A percentile compares a stretch with the other conserved stretches of the same genome.
Conservation (phyloP, 2,329 filamentous ascomycete genomes). For the Venturia carpophila region DNA sequence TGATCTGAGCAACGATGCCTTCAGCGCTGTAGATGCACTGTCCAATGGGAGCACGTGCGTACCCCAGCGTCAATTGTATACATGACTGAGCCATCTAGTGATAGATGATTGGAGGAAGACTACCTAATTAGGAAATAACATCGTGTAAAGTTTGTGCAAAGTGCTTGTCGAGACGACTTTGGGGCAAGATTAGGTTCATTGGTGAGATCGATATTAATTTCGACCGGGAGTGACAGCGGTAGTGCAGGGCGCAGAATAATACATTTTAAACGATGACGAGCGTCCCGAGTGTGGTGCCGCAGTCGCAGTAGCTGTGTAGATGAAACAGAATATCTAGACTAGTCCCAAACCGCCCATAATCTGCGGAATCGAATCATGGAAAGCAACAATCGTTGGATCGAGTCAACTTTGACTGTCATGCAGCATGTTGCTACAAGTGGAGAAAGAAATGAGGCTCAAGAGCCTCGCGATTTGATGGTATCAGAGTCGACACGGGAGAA, state of each 20-base stretch:
- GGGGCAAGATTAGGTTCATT: background rate
- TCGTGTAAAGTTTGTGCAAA: background rate
- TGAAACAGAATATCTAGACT: background rate
- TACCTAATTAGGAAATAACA: background rate
- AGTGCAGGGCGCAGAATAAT: background rate
- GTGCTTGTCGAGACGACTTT: background rate
- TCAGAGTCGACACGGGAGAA: background rate
- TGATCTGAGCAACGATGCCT: background rate
- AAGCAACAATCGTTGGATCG: background rate
- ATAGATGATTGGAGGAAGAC: background rate
- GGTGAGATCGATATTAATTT: background rate
- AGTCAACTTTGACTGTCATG: background rate
- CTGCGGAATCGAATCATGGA: background rate
- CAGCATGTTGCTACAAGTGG: background rate
- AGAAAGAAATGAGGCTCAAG: background rate
- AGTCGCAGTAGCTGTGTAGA: background rate
- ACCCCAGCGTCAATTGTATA: background rate
- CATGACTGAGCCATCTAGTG: background rate
- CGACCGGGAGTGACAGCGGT: background rate
- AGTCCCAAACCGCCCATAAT: background rate
- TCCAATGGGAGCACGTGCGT: background rate
- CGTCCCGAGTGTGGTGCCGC: background rate
- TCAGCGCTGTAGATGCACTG: background rate
- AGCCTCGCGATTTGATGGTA: background rate
- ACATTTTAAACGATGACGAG: background rate